These are phyloP conservation scores for Solidago caesia DNA, from an alignment of 129 eudicot genomes.

Conservation along the genomic window DNA sequence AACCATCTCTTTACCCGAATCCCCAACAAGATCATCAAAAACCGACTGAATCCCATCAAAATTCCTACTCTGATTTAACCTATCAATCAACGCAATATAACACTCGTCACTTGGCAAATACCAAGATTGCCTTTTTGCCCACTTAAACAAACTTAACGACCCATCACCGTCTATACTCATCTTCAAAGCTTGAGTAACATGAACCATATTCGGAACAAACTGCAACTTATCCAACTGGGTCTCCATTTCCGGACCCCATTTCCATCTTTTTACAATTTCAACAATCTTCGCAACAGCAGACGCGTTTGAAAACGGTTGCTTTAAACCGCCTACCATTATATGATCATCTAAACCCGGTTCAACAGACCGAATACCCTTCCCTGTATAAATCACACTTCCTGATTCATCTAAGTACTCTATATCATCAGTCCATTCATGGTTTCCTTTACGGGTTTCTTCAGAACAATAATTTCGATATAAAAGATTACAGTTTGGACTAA, in stretches of 20 bases:
- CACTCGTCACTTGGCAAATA: constrained; percentile 69
- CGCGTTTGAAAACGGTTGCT: constrained; percentile 76
- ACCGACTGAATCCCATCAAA: constrained; percentile 73
- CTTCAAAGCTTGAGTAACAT: constrained; percentile 72
- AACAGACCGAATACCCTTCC: constrained; percentile 77
- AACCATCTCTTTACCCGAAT: constrained; percentile 39
- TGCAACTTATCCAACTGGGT: constrained; percentile 84
- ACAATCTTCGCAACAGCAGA: constrained; percentile 82
- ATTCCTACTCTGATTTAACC: constrained; percentile 69
- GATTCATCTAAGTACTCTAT: constrained; percentile 84
- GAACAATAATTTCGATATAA: constrained; percentile 51
- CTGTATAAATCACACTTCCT: constrained; percentile 64
- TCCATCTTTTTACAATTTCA: constrained; percentile 95
- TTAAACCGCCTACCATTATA: constrained; percentile 83
- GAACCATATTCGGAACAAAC: constrained; percentile 83
- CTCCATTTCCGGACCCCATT: constrained; percentile 99
- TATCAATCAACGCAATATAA: constrained; percentile 62
- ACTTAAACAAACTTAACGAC: constrained; percentile 65
- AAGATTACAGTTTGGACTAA: constrained; percentile 22
- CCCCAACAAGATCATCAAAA: constrained; percentile 76
- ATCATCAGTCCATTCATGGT: constrained; percentile 71
- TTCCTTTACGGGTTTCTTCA: constrained; percentile 29
- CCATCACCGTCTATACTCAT: constrained; percentile 57
- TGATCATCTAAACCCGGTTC: constrained; percentile 84
- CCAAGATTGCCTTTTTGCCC: constrained; percentile 92